Evolutionary conservation across 2,329 filamentous ascomycete genomes (phyloP), one percentile per base, ranked within the genome.

Genomic region (Colletotrichum simmondsii): DNA sequence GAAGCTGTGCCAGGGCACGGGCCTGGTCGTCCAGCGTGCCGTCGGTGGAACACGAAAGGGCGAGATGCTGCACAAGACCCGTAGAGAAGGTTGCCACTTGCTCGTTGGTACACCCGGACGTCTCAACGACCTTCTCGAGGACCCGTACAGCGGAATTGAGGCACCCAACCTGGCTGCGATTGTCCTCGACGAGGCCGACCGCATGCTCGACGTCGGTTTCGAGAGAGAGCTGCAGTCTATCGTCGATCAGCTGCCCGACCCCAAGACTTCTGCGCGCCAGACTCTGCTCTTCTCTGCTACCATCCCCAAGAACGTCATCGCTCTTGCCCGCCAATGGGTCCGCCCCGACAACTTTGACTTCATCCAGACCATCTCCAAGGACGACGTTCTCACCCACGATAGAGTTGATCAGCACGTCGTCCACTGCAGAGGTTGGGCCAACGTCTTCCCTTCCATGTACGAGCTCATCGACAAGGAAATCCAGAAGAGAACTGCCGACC

Each of bases 231-330:
- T 96, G 63, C 83, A 87, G 62, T 81, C 89, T 1, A 94, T 96
- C 68, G 83, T 91, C 68, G 72, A 80, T 0, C 79, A 83, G 56
- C 87, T 98, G 11, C 96, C 96, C 3, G 84, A 88, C 59, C 88
- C 89, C 7, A 77, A 81, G 0, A 82, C 91, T 65, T 90, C 92
- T 73, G 88, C 93, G 66, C 92, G 96, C 62, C 97, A 99, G 82
- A 98, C 95, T 7, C 91, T 99, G 78, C 92, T 99, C 83, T 98
- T 97, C 82, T 98, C 96, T 16, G 97, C 97, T 57, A 99, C 97
- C 12, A 93, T 99, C 37, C 95, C 96, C 58, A 88, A 89, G 72
- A 91, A 95, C 75, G 96, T 99, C 57, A 92, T 98, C 76, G 84
- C 89, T 56, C 89, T 98, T 61, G 96, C 97, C 53, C 90, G 92